phyloP scores from a whole-genome alignment of 805 yeast species.

The Sugiyamaella smithiae region DNA sequence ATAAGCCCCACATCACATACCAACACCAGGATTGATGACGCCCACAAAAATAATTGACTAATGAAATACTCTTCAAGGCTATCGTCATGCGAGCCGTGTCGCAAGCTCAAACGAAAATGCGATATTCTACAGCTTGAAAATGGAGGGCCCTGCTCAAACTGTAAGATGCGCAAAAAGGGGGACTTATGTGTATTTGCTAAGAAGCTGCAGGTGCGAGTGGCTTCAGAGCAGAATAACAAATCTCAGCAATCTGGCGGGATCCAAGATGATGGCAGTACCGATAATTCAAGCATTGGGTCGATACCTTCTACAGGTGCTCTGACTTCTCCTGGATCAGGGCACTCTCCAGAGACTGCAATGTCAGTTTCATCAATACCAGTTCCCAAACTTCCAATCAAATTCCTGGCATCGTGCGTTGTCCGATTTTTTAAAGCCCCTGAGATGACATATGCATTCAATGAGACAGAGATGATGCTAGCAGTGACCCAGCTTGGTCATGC shows the following conservation, averaged over 20 bases:
- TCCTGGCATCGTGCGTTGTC: slow-evolving; percentile 9
- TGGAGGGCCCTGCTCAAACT: slow-evolving; percentile 14
- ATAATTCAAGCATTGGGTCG: too few relatives aligned
- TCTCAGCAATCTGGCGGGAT: too few relatives aligned
- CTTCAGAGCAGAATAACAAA: too few relatives aligned
- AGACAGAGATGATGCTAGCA: background rate
- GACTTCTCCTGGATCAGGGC: too few relatives aligned
- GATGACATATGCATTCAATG: slow-evolving; percentile 6
- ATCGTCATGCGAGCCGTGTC: slow-evolving; percentile 15
- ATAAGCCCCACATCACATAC: background rate
- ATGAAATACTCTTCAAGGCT: slow-evolving; percentile 10
- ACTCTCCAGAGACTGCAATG: too few relatives aligned
- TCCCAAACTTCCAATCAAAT: slow-evolving; percentile 6
- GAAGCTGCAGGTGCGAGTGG: background rate
- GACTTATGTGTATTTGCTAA: slow-evolving; percentile 1
- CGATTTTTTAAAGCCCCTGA: slow-evolving; percentile 4
- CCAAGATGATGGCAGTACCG: too few relatives aligned
- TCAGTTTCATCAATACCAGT: too few relatives aligned
- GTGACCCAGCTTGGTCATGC: background rate
- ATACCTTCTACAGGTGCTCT: too few relatives aligned
- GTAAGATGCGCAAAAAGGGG: slow-evolving; percentile 10
- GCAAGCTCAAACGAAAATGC: slow-evolving; percentile 14
- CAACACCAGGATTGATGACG: background rate
- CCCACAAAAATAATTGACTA: background rate
- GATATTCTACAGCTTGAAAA: slow-evolving; percentile 8